Evolutionary conservation across 2,329 filamentous ascomycete genomes (phyloP).

Genomic region (Neocatenulostroma microsporum): DNA sequence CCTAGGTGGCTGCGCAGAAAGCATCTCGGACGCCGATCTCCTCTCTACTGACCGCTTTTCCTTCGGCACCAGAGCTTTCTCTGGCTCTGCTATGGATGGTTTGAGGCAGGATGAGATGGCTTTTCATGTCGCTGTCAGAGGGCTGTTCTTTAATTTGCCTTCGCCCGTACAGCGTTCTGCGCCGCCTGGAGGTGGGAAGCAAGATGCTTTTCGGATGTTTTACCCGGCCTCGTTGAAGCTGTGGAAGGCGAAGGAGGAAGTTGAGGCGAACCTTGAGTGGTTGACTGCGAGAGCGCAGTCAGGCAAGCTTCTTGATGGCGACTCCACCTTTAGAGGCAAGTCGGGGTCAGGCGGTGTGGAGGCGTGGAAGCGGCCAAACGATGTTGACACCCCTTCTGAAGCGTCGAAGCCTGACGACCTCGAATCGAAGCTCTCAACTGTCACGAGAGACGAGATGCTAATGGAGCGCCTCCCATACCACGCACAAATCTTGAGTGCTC

Average conservation of each 20-base stretch:
- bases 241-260: slow-evolving; percentile 76
- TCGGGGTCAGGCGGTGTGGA: slow-evolving; percentile 12
- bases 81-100: slow-evolving; percentile 55
- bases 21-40: slow-evolving; percentile 79
- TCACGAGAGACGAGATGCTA: slow-evolving; percentile 64
- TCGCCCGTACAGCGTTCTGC: slow-evolving; percentile 64
- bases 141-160: slow-evolving; percentile 76
- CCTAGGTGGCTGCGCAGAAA: slow-evolving; percentile 76
- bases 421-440: slow-evolving; percentile 12
- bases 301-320: slow-evolving; percentile 16
- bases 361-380: slow-evolving; percentile 15
- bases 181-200: slow-evolving; percentile 25
- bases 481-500: slow-evolving; percentile 50
- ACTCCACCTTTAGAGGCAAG: too few relatives aligned
- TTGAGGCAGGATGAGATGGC: slow-evolving; percentile 89
- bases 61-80: slow-evolving; percentile 44
- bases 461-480: slow-evolving; percentile 85
- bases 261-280: slow-evolving; percentile 63
- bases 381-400: not conserved
- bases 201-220: slow-evolving; percentile 77
- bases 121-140: slow-evolving; percentile 83
- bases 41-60: slow-evolving; percentile 68
- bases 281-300: slow-evolving; percentile 55
- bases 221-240: slow-evolving; percentile 79
- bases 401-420: slow-evolving; percentile 4